Evolutionary conservation across 2,329 filamentous ascomycete species (phyloP).

Genomic region (Claviceps sp.): DNA sequence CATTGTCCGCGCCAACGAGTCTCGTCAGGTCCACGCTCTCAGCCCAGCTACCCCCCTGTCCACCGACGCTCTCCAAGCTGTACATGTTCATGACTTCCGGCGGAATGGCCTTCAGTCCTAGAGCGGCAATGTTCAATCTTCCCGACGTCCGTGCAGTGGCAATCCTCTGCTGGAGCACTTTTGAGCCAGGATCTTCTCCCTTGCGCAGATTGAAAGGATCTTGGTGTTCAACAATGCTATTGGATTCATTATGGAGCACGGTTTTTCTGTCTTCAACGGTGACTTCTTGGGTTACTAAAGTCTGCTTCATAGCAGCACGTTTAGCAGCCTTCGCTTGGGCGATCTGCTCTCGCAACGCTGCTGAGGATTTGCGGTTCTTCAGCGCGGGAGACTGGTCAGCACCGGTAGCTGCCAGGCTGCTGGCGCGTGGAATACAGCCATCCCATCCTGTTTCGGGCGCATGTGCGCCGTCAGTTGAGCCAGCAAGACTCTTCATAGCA

Average conservation of each 20-base stretch:
- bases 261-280: conserved; percentile 20
- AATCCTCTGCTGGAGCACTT: conserved; percentile 60
- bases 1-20: conserved; percentile 81
- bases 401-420: conserved; percentile 7
- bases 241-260: conserved; percentile 28
- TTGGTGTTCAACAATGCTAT: conserved; percentile 37
- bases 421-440: conserved; percentile 15
- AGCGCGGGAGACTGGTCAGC: conserved; percentile 11
- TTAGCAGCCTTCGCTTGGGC: conserved; percentile 81
- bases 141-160: conserved; percentile 63
- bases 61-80: conserved; percentile 55
- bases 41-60: conserved; percentile 62
- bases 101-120: conserved; percentile 69
- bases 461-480: background rate
- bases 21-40: conserved; percentile 80
- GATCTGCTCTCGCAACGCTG: conserved; percentile 76
- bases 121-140: conserved; percentile 74
- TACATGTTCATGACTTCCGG: conserved; percentile 84
- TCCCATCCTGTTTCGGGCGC: conserved; percentile 15
- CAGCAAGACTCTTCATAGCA: conserved; percentile 18
- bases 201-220: conserved; percentile 60
- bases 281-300: conserved; percentile 10
- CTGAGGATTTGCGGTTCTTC: conserved; percentile 52
- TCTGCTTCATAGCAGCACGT: conserved; percentile 34
- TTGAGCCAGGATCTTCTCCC: conserved; percentile 45